phyloP scores from a whole-genome alignment of 768 basidiomycete genomes.

The Strobilomyces dryophilus region DNA sequence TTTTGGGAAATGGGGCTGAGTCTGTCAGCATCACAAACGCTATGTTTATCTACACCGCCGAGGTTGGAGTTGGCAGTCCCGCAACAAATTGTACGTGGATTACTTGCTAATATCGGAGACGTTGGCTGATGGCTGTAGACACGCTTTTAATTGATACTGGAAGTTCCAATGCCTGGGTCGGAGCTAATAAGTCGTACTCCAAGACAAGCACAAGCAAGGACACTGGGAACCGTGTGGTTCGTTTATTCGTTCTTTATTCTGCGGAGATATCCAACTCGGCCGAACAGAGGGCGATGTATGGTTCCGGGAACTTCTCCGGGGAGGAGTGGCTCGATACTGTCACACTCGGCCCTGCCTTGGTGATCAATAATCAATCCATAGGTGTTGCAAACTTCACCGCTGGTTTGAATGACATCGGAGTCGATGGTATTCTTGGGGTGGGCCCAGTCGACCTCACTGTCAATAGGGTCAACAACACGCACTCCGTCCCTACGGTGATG shows the following conservation, averaged over 20 bases:
- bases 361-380: constrained; percentile 30
- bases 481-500: constrained; percentile 29
- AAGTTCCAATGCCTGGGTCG: constrained; percentile 27
- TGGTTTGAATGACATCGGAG: neutral
- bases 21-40: constrained; percentile 17
- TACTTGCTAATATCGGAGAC: neutral
- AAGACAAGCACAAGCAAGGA: constrained; percentile 24
- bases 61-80: constrained; percentile 22
- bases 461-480: constrained; percentile 14
- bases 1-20: constrained; percentile 20
- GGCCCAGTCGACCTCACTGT: constrained; percentile 33
- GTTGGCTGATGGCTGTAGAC: constrained; percentile 14
- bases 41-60: constrained; percentile 22
- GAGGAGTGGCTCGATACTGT: constrained; percentile 8
- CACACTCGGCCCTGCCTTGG: neutral
- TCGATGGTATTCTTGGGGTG: constrained; percentile 37
- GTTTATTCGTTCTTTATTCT: neutral
- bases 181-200: constrained; percentile 24
- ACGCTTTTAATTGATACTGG: constrained; percentile 26
- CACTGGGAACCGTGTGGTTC: constrained; percentile 16
- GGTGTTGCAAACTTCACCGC: constrained; percentile 24
- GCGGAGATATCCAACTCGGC: neutral
- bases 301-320: constrained; percentile 5
- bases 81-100: constrained; percentile 12
- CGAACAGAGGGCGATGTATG: neutral